These are phyloP conservation scores for Mycena albidolilacea DNA, from an alignment of 768 basidiomycete genomes.

Conservation along the genomic window DNA sequence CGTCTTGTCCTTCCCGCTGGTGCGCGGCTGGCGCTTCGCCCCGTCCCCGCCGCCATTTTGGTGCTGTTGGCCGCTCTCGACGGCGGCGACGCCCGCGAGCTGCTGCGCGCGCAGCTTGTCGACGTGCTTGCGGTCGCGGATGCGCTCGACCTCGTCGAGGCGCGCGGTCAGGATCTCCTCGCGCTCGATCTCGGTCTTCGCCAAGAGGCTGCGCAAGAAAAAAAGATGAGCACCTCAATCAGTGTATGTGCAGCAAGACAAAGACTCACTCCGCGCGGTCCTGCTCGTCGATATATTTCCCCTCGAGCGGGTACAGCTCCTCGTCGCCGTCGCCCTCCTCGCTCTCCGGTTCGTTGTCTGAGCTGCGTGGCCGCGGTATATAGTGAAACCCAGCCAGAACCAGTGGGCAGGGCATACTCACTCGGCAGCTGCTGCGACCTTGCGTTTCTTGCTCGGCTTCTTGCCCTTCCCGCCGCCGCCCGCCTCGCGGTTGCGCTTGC, in stretches of 20 bases:
- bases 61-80: slow-evolving; percentile 74
- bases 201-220: slow-evolving; percentile 71
- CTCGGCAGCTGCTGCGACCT: slow-evolving; percentile 65
- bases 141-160: slow-evolving; percentile 83
- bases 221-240: not conserved
- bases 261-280: slow-evolving; percentile 84
- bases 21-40: slow-evolving; percentile 26
- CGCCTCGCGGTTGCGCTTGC: slow-evolving; percentile 66
- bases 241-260: slow-evolving; percentile 44
- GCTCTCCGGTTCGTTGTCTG: slow-evolving; percentile 70
- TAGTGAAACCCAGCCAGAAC: slow-evolving; percentile 33
- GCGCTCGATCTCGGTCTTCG: slow-evolving; percentile 89
- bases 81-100: slow-evolving; percentile 59
- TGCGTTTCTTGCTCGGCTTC: slow-evolving; percentile 73
- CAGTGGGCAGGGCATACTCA: slow-evolving; percentile 54
- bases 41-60: slow-evolving; percentile 47
- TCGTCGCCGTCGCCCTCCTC: slow-evolving; percentile 59
- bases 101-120: slow-evolving; percentile 83
- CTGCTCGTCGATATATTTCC: slow-evolving; percentile 88
- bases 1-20: slow-evolving; percentile 83
- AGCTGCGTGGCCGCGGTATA: slow-evolving; percentile 12
- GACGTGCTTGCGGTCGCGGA: slow-evolving; percentile 78
- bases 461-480: slow-evolving; percentile 46
- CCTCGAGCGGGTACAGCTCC: slow-evolving; percentile 92
- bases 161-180: slow-evolving; percentile 89